These are phyloP conservation scores for Corniculantispora saksenae DNA, from an alignment of 2,329 filamentous ascomycete species.

Conservation along the genomic window DNA sequence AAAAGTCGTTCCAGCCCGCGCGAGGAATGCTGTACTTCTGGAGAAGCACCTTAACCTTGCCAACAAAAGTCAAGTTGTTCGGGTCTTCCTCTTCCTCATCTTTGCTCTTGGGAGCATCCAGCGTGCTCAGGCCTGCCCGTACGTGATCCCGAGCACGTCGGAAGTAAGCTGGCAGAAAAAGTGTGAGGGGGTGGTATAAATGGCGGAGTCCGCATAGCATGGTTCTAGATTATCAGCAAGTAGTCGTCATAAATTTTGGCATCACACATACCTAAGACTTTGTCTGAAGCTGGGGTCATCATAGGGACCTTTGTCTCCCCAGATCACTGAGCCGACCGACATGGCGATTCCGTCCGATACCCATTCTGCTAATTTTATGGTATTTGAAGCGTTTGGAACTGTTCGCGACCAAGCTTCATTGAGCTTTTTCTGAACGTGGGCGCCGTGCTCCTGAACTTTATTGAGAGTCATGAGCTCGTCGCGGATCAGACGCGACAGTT, in stretches of 20 bases:
- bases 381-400: neutral
- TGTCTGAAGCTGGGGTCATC: slow-evolving; percentile 6
- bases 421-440: slow-evolving; percentile 5
- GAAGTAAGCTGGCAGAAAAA: slow-evolving; percentile 6
- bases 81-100: neutral
- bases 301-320: slow-evolving; percentile 14
- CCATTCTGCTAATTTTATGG: slow-evolving; percentile 4
- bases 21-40: slow-evolving; percentile 8
- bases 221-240: neutral
- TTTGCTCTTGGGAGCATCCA: slow-evolving; percentile 1
- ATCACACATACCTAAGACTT: slow-evolving; percentile 6
- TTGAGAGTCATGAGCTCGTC: slow-evolving; percentile 11
- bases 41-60: slow-evolving; percentile 9
- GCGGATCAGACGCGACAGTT: slow-evolving; percentile 13
- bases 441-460: slow-evolving; percentile 1
- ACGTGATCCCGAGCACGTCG: slow-evolving; percentile 9
- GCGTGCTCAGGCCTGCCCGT: slow-evolving; percentile 6
- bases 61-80: slow-evolving; percentile 3
- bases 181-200: slow-evolving; percentile 7
- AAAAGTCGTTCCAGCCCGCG: slow-evolving; percentile 15
- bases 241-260: neutral
- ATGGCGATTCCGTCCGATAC: slow-evolving; percentile 2
- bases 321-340: slow-evolving; percentile 13
- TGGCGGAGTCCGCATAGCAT: slow-evolving; percentile 8
- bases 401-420: slow-evolving; percentile 10